Conservation (phyloP, 371 early-diverging fungal genomes). For the Mortierella sp. region DNA sequence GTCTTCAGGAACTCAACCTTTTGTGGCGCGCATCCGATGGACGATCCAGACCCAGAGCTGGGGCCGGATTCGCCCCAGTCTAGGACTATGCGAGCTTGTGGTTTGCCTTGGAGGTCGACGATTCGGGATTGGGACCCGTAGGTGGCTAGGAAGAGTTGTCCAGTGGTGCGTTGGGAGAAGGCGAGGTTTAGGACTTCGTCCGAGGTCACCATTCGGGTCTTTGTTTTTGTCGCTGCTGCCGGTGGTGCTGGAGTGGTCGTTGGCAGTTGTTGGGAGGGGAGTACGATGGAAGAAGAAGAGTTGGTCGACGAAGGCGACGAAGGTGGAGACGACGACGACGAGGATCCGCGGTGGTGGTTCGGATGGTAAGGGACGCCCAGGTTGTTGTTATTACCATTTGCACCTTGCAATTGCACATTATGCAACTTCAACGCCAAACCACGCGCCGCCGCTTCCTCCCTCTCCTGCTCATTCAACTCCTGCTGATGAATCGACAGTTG, state of each 20-base stretch:
- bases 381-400: background rate
- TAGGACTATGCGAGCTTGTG: constrained; percentile 41
- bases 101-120: constrained; percentile 44
- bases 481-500: constrained; percentile 39
- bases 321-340: constrained; percentile 1
- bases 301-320: constrained; percentile 24
- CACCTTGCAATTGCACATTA: constrained; percentile 9
- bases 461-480: constrained; percentile 37
- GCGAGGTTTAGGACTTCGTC: constrained; percentile 51
- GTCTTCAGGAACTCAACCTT: constrained; percentile 52
- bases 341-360: background rate
- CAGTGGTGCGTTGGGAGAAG: constrained; percentile 32
- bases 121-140: constrained; percentile 49
- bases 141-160: constrained; percentile 45
- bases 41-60: background rate
- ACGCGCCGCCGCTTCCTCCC: constrained; percentile 26
- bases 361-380: background rate
- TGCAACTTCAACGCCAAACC: constrained; percentile 16
- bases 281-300: constrained; percentile 7
- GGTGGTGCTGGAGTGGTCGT: background rate
- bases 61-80: constrained; percentile 33
- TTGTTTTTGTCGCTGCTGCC: background rate
- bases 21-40: constrained; percentile 26
- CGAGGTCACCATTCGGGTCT: constrained; percentile 55
- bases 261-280: background rate